These are phyloP conservation scores for Globisporangium echinulatum DNA, from an alignment of 352 stramenopile species.

Conservation along the genomic window DNA sequence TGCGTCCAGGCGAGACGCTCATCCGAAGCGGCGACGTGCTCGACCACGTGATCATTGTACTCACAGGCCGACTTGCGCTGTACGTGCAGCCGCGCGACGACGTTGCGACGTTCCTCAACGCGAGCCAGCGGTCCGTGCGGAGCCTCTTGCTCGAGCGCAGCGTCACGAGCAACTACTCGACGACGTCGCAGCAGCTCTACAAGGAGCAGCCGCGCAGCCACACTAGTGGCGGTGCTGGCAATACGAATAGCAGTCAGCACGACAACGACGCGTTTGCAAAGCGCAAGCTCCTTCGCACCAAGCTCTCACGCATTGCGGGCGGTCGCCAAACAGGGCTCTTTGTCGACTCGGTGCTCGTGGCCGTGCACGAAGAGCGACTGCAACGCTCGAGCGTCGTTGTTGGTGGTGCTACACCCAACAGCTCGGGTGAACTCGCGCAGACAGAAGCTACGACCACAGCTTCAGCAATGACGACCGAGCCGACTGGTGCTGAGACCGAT, in stretches of 20 bases:
- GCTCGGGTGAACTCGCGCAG: background rate
- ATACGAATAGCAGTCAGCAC: background rate
- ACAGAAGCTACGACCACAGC: background rate
- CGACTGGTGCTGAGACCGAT: background rate
- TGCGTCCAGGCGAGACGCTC: slow-evolving; percentile 33
- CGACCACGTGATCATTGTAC: slow-evolving; percentile 39
- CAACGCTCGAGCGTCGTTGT: slow-evolving; percentile 3
- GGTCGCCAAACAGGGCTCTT: slow-evolving; percentile 19
- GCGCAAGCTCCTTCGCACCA: slow-evolving; percentile 11
- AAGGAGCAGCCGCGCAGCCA: slow-evolving; percentile 6
- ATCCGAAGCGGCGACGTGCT: slow-evolving; percentile 32
- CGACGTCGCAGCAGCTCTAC: slow-evolving; percentile 52
- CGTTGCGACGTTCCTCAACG: slow-evolving; percentile 29
- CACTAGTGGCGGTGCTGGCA: background rate
- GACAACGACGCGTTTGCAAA: slow-evolving; percentile 4
- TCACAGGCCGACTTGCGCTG: slow-evolving; percentile 33
- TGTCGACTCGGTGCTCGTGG: slow-evolving; percentile 43
- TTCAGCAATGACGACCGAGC: slow-evolving; percentile 8
- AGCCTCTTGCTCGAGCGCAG: slow-evolving; percentile 48
- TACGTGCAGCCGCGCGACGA: slow-evolving; percentile 38
- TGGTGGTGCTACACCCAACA: background rate
- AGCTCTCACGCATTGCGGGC: slow-evolving; percentile 14
- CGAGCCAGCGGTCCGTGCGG: slow-evolving; percentile 46
- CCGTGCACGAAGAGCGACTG: slow-evolving; percentile 25
- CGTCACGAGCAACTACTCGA: slow-evolving; percentile 66